Base-by-base conservation (phyloP, 306 rosid species). In the Luffa aegyptiaca region DNA sequence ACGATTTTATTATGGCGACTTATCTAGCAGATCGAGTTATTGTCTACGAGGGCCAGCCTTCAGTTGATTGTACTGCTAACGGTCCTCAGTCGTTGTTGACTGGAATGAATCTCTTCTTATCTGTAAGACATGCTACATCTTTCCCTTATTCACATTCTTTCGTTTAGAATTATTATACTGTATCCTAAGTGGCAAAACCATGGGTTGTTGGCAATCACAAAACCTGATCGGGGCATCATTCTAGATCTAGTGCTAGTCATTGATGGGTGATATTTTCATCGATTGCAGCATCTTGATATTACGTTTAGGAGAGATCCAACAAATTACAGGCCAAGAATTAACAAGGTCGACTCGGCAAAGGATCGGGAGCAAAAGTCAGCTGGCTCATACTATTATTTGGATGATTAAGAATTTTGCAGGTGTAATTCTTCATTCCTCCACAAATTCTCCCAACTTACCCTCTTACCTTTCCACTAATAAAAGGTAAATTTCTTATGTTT, bases 21-120 rank as follows among this genome's bases (percentile, higher is more conserved):
- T 95, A 95, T 88, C 90, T 95, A 83, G 98, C 98, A 33, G 98
- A 95, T 79, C 85, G 98, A 82, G 98, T 95, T 59, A 95, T 95
- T 83, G 98, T 95, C 35, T 95, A 92, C 26, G 97, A 92, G 87
- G 98, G 98, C 45, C 66, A 49, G 82, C 92, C 98, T 17, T 95
- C 98, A 18, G 49, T 92, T 75, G 97, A 95, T 77, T 95, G 98
- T 91, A 84, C 55, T 66, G 97, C 98, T 63, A 92, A 95, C 77
- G 71, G 86, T 72, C 98, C 98, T 10, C 97, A 95, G 77, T 95
- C 98, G n/a, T 82, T 95, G 92, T 83, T 95, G 90, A 86, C 90
- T 11, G 98, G 98, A 81, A 95, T 95, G 98, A 95, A 95, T 77
- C 96, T 95, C 88, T 95, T 95, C 90, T 86, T 95, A 87, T 95